phyloP scores from a whole-genome alignment of 2,329 filamentous ascomycete genomes.

The Epicoccum nigrum region DNA sequence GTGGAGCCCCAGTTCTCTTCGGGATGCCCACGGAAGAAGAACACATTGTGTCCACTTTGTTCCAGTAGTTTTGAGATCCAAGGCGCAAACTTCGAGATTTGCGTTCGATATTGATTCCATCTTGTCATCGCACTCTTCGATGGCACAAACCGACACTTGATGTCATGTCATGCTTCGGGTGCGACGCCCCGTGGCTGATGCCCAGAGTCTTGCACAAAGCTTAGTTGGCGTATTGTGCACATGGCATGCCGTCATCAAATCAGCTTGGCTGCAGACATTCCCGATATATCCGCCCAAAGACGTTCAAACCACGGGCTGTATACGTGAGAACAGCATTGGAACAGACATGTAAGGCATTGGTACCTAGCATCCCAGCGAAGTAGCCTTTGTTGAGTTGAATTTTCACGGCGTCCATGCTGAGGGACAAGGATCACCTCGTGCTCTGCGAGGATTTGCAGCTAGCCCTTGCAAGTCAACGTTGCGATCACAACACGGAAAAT shows the following conservation, averaged over 20 bases:
- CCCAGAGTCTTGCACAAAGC: conserved; percentile 40
- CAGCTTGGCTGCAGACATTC: conserved; percentile 15
- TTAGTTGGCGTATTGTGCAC: conserved; percentile 22
- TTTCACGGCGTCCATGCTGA: conserved; percentile 16
- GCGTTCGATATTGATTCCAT: conserved; percentile 1
- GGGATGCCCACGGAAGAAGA: conserved; percentile 18
- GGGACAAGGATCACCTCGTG: conserved; percentile 17
- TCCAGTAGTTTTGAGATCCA: conserved; percentile 2
- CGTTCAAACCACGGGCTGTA: conserved; percentile 1
- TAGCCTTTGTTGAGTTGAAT: conserved; percentile 6
- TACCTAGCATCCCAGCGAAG: conserved; percentile 18
- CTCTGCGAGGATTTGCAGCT: conserved; percentile 8
- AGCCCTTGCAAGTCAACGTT: conserved; percentile 13
- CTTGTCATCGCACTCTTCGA: not conserved
- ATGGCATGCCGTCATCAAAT: conserved; percentile 28
- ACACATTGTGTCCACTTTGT: conserved; percentile 16
- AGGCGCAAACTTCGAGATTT: conserved; percentile 12
- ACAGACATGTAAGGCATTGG: conserved; percentile 13
- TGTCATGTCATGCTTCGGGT: conserved; percentile 28
- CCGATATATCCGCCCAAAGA: conserved; percentile 18
- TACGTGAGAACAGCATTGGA: not conserved
- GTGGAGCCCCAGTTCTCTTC: conserved; percentile 18
- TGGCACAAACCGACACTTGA: conserved; percentile 9
- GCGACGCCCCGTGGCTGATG: conserved; percentile 28
- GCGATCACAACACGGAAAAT: conserved; percentile 5